A percentile compares a stretch with the other conserved stretches of the same genome.
Evolutionary conservation across 371 early-diverging fungal species (phyloP).

Genomic region (Chytridium lagenaria): DNA sequence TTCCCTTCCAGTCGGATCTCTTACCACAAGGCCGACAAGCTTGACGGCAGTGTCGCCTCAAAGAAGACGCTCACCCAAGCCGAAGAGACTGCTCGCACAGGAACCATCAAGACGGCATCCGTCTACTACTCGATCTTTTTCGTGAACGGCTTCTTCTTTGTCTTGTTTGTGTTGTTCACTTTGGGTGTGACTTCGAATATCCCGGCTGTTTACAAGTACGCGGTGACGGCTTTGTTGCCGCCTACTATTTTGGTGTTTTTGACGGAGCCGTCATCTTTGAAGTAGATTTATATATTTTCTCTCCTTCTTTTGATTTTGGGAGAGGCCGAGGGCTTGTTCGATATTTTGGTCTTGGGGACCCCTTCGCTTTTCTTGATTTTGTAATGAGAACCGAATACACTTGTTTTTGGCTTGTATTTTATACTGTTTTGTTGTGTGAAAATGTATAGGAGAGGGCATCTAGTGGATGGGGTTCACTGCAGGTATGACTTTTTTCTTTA

Average conservation of each 20-base stretch:
- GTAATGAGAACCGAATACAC: too few species aligned
- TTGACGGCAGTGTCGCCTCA: constrained; percentile 9
- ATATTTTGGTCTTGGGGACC: too few species aligned
- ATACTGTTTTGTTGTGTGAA: too few species aligned
- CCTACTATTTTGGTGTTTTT: constrained; percentile 14
- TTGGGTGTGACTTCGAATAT: constrained; percentile 12
- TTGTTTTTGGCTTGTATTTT: too few species aligned
- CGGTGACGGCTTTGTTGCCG: constrained; percentile 13
- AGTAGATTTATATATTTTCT: constrained; percentile 8
- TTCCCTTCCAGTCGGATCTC: not conserved
- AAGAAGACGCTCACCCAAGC: constrained; percentile 15
- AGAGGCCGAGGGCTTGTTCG: too few species aligned
- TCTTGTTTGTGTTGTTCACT: constrained; percentile 10
- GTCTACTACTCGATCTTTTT: constrained; percentile 14
- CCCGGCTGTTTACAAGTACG: constrained; percentile 17
- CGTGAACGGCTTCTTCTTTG: constrained; percentile 13
- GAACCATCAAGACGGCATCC: constrained; percentile 13
- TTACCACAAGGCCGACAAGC: constrained; percentile 21
- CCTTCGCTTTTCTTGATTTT: too few species aligned
- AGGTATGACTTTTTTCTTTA: too few species aligned
- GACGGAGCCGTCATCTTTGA: constrained; percentile 8
- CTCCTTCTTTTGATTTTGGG: too few species aligned
- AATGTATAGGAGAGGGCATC: too few species aligned
- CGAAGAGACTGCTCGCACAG: constrained; percentile 7
- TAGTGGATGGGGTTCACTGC: too few species aligned